Evolutionary conservation across 2,329 filamentous ascomycete genomes (phyloP).

Genomic region (Phyllosticta citribraziliensis): DNA sequence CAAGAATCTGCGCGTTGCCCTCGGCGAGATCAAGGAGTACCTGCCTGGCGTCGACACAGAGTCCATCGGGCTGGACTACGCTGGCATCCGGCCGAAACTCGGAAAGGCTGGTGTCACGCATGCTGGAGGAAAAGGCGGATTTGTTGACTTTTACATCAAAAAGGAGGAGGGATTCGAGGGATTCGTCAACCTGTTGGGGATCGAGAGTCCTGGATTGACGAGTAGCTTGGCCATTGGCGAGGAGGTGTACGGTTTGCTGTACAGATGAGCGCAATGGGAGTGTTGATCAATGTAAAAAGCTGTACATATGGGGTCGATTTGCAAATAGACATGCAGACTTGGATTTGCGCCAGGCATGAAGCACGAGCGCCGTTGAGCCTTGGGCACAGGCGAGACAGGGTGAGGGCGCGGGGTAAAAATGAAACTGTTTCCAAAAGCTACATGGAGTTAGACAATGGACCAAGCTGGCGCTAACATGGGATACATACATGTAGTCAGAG

Average conservation of each 20-base stretch:
- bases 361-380: not conserved
- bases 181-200: constrained; percentile 84
- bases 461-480: no score
- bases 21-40: constrained; percentile 68
- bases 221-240: constrained; percentile 79
- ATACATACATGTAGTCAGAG: no score
- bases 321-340: not conserved
- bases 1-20: constrained; percentile 53
- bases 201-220: constrained; percentile 88
- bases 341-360: not conserved
- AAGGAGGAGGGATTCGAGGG: constrained; percentile 68
- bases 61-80: constrained; percentile 71
- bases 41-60: constrained; percentile 61
- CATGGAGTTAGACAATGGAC: no score
- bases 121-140: constrained; percentile 47
- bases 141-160: constrained; percentile 74
- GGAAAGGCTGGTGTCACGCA: constrained; percentile 50
- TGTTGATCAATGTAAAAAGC: not conserved
- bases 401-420: no score
- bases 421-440: no score
- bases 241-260: constrained; percentile 52
- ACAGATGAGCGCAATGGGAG: constrained; percentile 20
- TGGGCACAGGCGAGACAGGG: no score
- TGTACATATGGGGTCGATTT: not conserved
- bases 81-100: constrained; percentile 84